Evolutionary conservation across 768 basidiomycete species (phyloP), one percentile per base, ranked within the genome.

Genomic region (Rhizopogon sp.): DNA sequence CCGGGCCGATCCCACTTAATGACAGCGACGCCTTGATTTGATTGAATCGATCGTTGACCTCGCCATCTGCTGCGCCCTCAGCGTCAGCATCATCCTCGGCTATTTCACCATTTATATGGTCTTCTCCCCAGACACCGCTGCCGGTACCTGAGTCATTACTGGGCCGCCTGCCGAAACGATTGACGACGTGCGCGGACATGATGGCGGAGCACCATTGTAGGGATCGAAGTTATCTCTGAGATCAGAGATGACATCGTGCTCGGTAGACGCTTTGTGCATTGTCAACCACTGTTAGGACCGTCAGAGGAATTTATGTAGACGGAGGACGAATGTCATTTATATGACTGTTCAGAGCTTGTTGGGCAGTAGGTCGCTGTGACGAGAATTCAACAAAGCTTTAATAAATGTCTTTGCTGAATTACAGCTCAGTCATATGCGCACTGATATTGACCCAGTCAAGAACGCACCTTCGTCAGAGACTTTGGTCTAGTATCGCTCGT

Each of bases 401-500:
- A 98, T 88, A 64, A 99, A 98, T 28, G 78, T 72, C 66, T 96
- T 97, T 10, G 93, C 95, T 92, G 57, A 7, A 25, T 55, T 5
- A 29, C 6, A 37, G 3, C 51, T 54, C 41, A 57, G 39, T 31
- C 20, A 28, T n/a, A 22, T 25, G 2, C 5, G 10, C 35, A 4
- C 35, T 13, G 35, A 37, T 37, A 13, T 37, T 3, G 17, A 20
- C 10, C 8, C 51, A 16, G 4, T 6, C 5, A 4, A 13, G 33
- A 13, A 65, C 73, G 35, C 42, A 89, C 92, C 92, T 72, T 86
- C 80, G 2, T 74, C 64, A 2, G 90, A 91, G 39, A 96, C 81
- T 56, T 96, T 97, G 70, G 83, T 82, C 97, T 96, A 99, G 58
- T 94, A 99, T 35, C 85, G 79, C 29, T 94, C 90, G 60, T 98